Evolutionary conservation across 2,329 filamentous ascomycete species (phyloP).

Genomic region (Penicillium italicum): DNA sequence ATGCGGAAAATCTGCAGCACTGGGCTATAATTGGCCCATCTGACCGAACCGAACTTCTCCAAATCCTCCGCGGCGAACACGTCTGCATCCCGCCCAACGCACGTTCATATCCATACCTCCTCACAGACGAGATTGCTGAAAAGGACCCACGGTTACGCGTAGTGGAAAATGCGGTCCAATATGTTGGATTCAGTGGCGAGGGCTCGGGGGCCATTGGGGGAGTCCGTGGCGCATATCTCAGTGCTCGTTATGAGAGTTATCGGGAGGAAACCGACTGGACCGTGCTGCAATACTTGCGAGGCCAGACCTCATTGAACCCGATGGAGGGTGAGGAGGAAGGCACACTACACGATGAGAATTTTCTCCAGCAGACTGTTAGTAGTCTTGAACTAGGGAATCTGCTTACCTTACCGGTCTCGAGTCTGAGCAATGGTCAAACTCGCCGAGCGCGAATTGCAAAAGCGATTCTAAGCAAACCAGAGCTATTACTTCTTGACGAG

Average conservation of each 20-base stretch:
- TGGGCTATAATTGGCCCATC: slow-evolving; percentile 83
- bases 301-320: slow-evolving; percentile 79
- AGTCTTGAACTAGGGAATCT: slow-evolving; percentile 68
- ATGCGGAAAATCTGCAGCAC: slow-evolving; percentile 49
- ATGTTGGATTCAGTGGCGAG: slow-evolving; percentile 86
- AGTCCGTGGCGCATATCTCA: slow-evolving; percentile 71
- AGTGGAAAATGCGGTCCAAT: slow-evolving; percentile 69
- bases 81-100: slow-evolving; percentile 72
- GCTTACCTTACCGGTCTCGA: slow-evolving; percentile 77
- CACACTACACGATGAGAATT: slow-evolving; percentile 47
- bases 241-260: slow-evolving; percentile 83
- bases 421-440: slow-evolving; percentile 91
- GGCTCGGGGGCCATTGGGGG: slow-evolving; percentile 49
- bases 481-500: slow-evolving; percentile 82
- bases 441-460: slow-evolving; percentile 82
- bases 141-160: slow-evolving; percentile 52
- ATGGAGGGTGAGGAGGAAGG: slow-evolving; percentile 53
- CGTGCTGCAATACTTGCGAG: slow-evolving; percentile 73
- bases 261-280: slow-evolving; percentile 86
- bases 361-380: slow-evolving; percentile 61
- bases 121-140: slow-evolving; percentile 56
- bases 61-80: slow-evolving; percentile 71
- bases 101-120: slow-evolving; percentile 74
- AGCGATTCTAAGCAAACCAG: slow-evolving; percentile 72
- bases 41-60: slow-evolving; percentile 77